Percentiles rank a stretch among this genome's conserved stretches.
These are phyloP conservation scores for Suillus weaverae DNA, from an alignment of 768 basidiomycete species.

Conservation along the genomic window DNA sequence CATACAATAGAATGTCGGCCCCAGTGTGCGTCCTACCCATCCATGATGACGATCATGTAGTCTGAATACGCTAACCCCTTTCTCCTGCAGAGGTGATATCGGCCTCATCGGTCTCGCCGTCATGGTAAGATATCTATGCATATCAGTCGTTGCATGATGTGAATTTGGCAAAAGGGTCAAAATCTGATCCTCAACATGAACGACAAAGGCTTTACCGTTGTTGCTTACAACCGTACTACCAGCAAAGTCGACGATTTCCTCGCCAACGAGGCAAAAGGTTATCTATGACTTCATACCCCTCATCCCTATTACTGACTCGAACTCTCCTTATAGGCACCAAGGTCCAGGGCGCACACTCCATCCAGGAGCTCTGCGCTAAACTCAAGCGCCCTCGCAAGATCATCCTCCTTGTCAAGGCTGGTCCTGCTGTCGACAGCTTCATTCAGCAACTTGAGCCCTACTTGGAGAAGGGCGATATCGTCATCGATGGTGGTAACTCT, in stretches of 20 bases:
- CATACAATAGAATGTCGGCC: slow-evolving; percentile 41
- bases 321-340: slow-evolving; percentile 71
- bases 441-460: slow-evolving; percentile 85
- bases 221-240: slow-evolving; percentile 95
- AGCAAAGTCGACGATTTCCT: slow-evolving; percentile 97
- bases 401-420: slow-evolving; percentile 98
- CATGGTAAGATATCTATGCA: slow-evolving; percentile 64
- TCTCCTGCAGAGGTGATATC: slow-evolving; percentile 78
- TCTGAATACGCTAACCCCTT: slow-evolving; percentile 18
- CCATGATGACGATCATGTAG: slow-evolving; percentile 14
- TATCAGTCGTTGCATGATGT: slow-evolving; percentile 14
- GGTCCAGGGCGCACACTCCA: slow-evolving; percentile 90
- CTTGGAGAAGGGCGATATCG: slow-evolving; percentile 95
- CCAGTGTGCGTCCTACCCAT: slow-evolving; percentile 46
- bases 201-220: slow-evolving; percentile 98
- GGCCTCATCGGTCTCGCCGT: slow-evolving; percentile 98
- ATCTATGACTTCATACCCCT: slow-evolving; percentile 32
- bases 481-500: slow-evolving; percentile 99
- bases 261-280: slow-evolving; percentile 96
- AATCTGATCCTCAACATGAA: slow-evolving; percentile 99
- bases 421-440: slow-evolving; percentile 93
- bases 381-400: slow-evolving; percentile 97
- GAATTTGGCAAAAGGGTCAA: slow-evolving; percentile 65
- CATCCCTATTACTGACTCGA: slow-evolving; percentile 20
- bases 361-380: slow-evolving; percentile 88